phyloP scores from a whole-genome alignment of 192 early-diverging fungal genomes.

The Spizellomyces sp. region DNA sequence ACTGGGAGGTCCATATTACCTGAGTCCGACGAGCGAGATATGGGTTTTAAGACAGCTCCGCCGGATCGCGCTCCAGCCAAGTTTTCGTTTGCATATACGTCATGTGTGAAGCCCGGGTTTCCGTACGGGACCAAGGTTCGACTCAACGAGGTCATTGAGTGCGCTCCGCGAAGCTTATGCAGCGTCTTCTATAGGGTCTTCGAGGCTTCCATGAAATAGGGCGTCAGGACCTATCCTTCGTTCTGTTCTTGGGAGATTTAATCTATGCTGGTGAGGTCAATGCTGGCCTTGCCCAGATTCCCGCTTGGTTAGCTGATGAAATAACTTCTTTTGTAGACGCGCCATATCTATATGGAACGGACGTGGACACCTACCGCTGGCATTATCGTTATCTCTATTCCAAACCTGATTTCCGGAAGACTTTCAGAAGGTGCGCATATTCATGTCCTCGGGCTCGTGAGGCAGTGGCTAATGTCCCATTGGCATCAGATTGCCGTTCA shows the following conservation, averaged over 20 bases:
- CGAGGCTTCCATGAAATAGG: slow-evolving; percentile 31
- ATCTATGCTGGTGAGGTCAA: slow-evolving; percentile 27
- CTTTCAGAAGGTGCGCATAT: slow-evolving; percentile 21
- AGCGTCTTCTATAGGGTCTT: background rate
- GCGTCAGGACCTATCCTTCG: slow-evolving; percentile 32
- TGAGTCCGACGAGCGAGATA: background rate
- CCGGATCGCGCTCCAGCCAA: slow-evolving; percentile 1
- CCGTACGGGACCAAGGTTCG: slow-evolving; percentile 34
- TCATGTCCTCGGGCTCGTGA: background rate
- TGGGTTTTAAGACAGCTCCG: slow-evolving; percentile 19
- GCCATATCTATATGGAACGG: slow-evolving; percentile 29
- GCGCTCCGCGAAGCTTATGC: too few species aligned
- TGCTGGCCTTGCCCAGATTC: background rate
- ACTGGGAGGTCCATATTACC: slow-evolving; percentile 3
- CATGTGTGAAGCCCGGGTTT: slow-evolving; percentile 35
- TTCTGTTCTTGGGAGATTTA: slow-evolving; percentile 32
- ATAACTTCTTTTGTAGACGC: slow-evolving; percentile 17
- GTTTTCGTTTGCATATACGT: slow-evolving; percentile 31
- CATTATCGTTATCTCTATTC: slow-evolving; percentile 35
- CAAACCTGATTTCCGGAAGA: slow-evolving; percentile 21
- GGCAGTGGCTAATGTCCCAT: background rate
- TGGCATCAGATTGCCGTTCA: slow-evolving; percentile 19
- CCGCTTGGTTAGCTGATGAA: background rate
- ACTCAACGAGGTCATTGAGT: background rate
- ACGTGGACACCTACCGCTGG: slow-evolving; percentile 35